phyloP scores from a whole-genome alignment of 495 filamentous ascomycete species.

The Pseudotulostoma volvatum region DNA sequence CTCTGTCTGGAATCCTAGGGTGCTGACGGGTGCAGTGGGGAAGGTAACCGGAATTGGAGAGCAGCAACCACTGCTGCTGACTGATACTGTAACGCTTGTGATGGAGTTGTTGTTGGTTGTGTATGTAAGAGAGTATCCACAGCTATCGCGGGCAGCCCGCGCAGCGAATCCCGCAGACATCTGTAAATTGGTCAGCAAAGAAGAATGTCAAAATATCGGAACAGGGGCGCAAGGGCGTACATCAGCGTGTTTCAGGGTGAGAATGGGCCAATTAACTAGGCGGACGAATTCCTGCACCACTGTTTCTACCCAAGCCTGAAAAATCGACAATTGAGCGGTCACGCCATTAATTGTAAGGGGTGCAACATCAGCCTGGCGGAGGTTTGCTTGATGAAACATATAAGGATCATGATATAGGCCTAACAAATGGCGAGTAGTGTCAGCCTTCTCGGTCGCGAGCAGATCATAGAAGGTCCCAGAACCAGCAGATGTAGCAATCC shows the following conservation, averaged over 20 bases:
- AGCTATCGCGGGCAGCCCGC: constrained; percentile 39
- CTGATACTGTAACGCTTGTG: constrained; percentile 35
- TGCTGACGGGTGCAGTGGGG: constrained; percentile 24
- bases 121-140: constrained; percentile 34
- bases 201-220: no score
- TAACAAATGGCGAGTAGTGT: constrained; percentile 39
- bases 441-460: constrained; percentile 29
- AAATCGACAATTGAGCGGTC: constrained; percentile 31
- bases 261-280: constrained; percentile 41
- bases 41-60: constrained; percentile 41
- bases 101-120: constrained; percentile 27
- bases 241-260: constrained; percentile 38
- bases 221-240: no score
- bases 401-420: constrained; percentile 35
- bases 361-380: constrained; percentile 33
- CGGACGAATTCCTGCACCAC: constrained; percentile 39
- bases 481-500: constrained; percentile 42
- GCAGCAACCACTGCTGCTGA: constrained; percentile 32
- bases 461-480: constrained; percentile 32
- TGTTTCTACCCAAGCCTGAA: constrained; percentile 45
- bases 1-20: constrained; percentile 33
- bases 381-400: constrained; percentile 42
- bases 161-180: constrained; percentile 34
- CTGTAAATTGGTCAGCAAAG: constrained; percentile 4
- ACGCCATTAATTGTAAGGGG: constrained; percentile 37